Conservation (phyloP, 2,329 filamentous ascomycete genomes). For the Colletotrichum sojae region DNA sequence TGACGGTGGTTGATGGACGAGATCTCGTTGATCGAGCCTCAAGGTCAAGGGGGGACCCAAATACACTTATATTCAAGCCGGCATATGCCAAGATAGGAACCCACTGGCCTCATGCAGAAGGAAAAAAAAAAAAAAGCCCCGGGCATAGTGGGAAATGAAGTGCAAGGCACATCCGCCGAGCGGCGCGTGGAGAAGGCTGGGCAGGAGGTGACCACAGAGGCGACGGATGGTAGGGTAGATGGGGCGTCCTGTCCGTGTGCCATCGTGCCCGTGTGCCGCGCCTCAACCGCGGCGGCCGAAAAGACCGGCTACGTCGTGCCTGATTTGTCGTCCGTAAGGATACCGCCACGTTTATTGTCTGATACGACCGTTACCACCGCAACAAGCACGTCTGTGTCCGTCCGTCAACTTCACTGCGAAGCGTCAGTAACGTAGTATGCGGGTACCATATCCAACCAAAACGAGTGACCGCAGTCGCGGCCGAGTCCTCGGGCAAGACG, state of each 20-base stretch:
- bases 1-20: constrained; percentile 8
- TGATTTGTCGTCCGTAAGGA: too few relatives aligned
- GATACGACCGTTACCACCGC: too few relatives aligned
- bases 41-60: background rate
- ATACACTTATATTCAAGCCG: constrained; percentile 33
- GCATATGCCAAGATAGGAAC: constrained; percentile 8
- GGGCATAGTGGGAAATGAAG: constrained; percentile 27
- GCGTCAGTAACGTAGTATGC: too few relatives aligned
- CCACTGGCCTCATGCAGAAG: background rate
- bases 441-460: too few relatives aligned
- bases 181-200: constrained; percentile 22
- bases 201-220: constrained; percentile 15
- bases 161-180: constrained; percentile 15
- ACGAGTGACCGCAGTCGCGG: background rate
- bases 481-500: constrained; percentile 30
- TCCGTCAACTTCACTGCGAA: too few relatives aligned
- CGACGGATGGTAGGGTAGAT: background rate
- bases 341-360: too few relatives aligned
- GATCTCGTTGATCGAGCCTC: background rate
- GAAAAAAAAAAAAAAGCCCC: constrained; percentile 17
- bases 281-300: constrained; percentile 19
- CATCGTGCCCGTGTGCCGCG: constrained; percentile 27
- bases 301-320: too few relatives aligned
- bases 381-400: too few relatives aligned
- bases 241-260: constrained; percentile 24